Base-by-base conservation (phyloP, 1,139 yeast species). In the Saccharomycopsis phalli region DNA sequence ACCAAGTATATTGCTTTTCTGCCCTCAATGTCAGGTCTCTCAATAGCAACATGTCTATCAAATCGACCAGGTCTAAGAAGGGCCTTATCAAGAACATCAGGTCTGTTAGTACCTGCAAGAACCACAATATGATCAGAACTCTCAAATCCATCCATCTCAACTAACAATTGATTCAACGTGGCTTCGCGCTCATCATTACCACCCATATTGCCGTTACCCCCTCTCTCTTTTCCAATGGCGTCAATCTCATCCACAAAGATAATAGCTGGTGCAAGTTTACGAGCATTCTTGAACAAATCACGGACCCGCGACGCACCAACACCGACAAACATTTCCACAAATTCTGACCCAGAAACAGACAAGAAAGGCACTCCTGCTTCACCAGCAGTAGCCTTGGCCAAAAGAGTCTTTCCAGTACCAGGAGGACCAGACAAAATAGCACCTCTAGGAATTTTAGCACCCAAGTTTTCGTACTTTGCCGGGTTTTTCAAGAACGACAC, bases 321-420 rank as follows among this genome's bases (percentile, higher is more conserved):
- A 66, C 98, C 98, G 28, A 87, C 96, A 65, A 87, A 91, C 97
- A 91, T 88, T 62, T 91, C 98, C 14, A 91, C 95, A 51, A 91
- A 91, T 58, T 91, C 97, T n/a, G 97, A 87, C 51, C 97, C 98
- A 4, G 95, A 83, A 10, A 91, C 97, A 13, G 95, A 81, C 51
- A 76, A 76, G 56, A 91, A 91, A 30, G 98, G 97, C 34, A 91
- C 98, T 38, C 91, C 94, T 0, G 97, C 97, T 61, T 91, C 98
- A 49, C 98, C 98, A 1, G 98, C 98, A 33, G 97, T 91, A 4
- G 98, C 98, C 59, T 84, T 88, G n/a, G 98, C 98, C 45, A 91
- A 66, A 49, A 91, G 66, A 1, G 98, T 91, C 61, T 91, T 91
- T 78, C 98, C 98, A 5, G 98, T 91, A 69, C 98, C 98, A 38